Evolutionary conservation across 2,329 filamentous ascomycete species (phyloP), one percentile per base, ranked within the genome.

Genomic region (Malbranchea zuffiana): DNA sequence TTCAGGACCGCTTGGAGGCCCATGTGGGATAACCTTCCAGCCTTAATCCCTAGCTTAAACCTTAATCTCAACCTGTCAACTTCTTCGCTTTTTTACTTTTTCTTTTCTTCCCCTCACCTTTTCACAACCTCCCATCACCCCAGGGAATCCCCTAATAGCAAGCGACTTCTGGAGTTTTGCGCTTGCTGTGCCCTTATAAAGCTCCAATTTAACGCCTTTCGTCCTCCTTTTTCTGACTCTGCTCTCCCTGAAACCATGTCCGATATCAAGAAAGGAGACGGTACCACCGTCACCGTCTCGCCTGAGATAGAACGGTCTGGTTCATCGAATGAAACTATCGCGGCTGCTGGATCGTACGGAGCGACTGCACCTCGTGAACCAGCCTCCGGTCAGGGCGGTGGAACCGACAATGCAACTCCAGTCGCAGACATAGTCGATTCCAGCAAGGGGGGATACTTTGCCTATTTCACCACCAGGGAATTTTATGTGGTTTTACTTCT

Each of bases 401-500:
- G n/a, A n/a, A n/a, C n/a, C 24, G 12, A 19, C 13, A 18, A 32
- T 17, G 21, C 27, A 18, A 13, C 27, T 31, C 32, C 26, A n/a
- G 25, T 15, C 16, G 50, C 52, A 16, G 61, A 62, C 28, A 57
- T 57, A 24, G 50, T 62, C 6, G 59, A 60, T 19, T 50, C 56
- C 35, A 45, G 59, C 37, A 67, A 68, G 59, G 63, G 65, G 46
- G 59, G 65, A 3, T 68, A 65, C 47, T 71, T 78, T 47, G 65
- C 80, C 28, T 96, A 90, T 63, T 68, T 96, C 45, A 72, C 70
- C 49, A 94, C 87, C 7, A 71, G 71, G 52, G 83, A 95, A 56
- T 96, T 98, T 57, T 96, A 85, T 75, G 66, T 84, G 48, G 77
- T 93, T 28, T 67, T 96, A 50, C 42, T 75, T 32, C 65, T 96